Percentiles rank a stretch among this genome's conserved stretches.
Conservation (phyloP, 768 basidiomycete species). For the Mycena vulgaris region DNA sequence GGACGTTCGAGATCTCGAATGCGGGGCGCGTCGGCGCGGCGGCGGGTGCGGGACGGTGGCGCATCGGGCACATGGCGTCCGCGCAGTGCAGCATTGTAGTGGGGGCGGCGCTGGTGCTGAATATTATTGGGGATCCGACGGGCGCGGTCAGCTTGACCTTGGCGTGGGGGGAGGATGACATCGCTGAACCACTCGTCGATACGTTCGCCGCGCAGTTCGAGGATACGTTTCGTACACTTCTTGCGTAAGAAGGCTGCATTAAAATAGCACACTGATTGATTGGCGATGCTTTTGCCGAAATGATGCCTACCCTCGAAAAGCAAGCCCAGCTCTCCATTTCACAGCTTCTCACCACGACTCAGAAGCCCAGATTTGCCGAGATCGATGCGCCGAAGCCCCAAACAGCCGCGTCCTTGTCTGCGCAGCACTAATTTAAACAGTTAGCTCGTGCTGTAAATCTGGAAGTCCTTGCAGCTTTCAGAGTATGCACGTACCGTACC, state of each 20-base stretch:
- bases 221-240: conserved; percentile 22
- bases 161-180: conserved; percentile 43
- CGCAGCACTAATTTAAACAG: conserved; percentile 2
- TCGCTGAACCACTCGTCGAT: conserved; percentile 42
- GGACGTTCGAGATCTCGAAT: conserved; percentile 57
- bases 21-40: conserved; percentile 45
- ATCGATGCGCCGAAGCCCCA: background rate
- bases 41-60: conserved; percentile 33
- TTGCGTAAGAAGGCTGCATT: conserved; percentile 10
- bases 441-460: conserved; percentile 3
- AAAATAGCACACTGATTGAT: background rate
- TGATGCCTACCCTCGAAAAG: too few species aligned
- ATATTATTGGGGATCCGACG: conserved; percentile 45
- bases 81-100: conserved; percentile 48
- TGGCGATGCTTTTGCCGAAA: too few species aligned
- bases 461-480: background rate
- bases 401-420: background rate
- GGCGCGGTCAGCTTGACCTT: conserved; percentile 40
- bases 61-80: conserved; percentile 44
- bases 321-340: too few species aligned
- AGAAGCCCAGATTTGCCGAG: background rate
- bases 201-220: conserved; percentile 40
- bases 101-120: conserved; percentile 50
- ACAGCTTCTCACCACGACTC: too few species aligned
- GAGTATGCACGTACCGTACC: background rate